Evolutionary conservation across 345 rosid genomes (phyloP).

Genomic region (Eucalyptus tenuipes): DNA sequence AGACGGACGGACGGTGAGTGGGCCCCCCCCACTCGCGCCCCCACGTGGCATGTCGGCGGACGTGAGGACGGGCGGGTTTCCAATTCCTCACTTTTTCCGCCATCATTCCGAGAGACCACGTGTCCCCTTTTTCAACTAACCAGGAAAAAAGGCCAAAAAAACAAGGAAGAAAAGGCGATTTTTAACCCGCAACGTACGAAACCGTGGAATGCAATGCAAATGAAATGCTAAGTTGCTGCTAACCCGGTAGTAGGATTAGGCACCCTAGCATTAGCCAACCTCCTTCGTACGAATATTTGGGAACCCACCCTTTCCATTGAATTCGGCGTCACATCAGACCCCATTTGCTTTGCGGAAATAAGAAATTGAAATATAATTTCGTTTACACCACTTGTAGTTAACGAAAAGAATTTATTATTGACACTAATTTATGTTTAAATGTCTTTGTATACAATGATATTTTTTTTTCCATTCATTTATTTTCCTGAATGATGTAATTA

Average conservation of each 20-base stretch:
- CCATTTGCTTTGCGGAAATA: background rate
- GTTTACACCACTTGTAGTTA: background rate
- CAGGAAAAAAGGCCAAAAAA: background rate
- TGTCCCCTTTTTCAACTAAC: background rate
- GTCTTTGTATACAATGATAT: fast-evolving
- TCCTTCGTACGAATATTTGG: background rate
- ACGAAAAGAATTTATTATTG: fast-evolving
- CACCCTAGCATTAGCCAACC: background rate
- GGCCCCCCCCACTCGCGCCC: background rate
- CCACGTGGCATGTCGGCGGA: background rate
- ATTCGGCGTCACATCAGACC: no score
- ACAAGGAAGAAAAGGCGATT: background rate
- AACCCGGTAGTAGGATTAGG: background rate
- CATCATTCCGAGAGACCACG: background rate
- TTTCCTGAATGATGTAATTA: fast-evolving
- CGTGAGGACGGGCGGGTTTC: background rate
- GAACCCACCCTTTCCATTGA: background rate
- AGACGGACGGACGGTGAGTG: background rate
- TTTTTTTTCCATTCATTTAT: background rate
- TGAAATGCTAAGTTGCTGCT: background rate
- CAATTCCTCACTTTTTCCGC: background rate
- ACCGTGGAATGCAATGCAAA: background rate
- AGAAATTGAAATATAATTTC: fast-evolving
- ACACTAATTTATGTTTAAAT: no score
- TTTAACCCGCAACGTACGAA: background rate